Percentiles rank a stretch among this genome's conserved stretches.
Conservation (phyloP, 257 asterid species). For the Solanum chmielewskii region DNA sequence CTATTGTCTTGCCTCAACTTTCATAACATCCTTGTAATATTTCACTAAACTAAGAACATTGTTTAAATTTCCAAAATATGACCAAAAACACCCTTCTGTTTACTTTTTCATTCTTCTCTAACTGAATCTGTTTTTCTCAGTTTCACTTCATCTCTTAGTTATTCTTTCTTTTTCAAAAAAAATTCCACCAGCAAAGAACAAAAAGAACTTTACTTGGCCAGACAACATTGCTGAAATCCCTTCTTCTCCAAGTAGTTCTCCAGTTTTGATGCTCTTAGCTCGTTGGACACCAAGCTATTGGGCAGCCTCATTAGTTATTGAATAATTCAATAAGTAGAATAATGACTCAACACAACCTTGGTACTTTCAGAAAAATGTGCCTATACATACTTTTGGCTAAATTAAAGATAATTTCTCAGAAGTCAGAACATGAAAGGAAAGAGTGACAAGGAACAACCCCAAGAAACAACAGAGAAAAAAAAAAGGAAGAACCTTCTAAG, state of each 20-base stretch:
- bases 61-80: background rate
- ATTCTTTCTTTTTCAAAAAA: background rate
- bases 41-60: background rate
- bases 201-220: background rate
- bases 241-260: background rate
- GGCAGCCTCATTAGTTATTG: background rate
- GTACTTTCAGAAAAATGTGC: background rate
- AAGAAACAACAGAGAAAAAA: background rate
- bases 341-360: background rate
- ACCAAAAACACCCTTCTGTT: background rate
- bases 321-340: background rate
- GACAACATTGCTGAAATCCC: background rate
- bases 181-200: background rate
- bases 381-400: background rate
- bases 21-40: background rate
- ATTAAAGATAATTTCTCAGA: background rate
- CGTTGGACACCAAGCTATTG: background rate
- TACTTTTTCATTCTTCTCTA: background rate
- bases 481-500: background rate
- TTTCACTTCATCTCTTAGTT: background rate
- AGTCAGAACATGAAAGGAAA: background rate
- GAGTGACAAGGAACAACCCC: background rate
- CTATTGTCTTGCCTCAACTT: background rate
- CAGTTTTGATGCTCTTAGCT: background rate
- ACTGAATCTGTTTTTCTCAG: background rate